Evolutionary conservation across 2,329 filamentous ascomycete genomes (phyloP).

Genomic region (Hyphodiscus sp.): DNA sequence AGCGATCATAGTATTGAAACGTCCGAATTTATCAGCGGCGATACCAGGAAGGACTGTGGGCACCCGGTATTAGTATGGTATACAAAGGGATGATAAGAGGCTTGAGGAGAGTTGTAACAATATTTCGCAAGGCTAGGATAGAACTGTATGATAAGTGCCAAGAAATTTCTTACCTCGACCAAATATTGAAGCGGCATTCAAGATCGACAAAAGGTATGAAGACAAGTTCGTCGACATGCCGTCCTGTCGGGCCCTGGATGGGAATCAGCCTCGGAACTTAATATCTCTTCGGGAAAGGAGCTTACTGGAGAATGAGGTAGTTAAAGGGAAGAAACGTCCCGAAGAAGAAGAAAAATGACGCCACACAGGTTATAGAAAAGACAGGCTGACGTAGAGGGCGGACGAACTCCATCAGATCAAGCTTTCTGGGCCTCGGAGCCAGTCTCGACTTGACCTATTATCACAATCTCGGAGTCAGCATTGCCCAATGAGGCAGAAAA

Average conservation of each 20-base stretch:
- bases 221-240: constrained; percentile 44
- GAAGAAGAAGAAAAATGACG: constrained; percentile 40
- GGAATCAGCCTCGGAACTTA: constrained; percentile 3
- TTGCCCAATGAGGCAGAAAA: no score
- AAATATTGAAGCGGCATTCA: constrained; percentile 39
- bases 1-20: neutral
- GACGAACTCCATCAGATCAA: constrained; percentile 31
- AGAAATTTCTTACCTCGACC: neutral
- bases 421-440: constrained; percentile 32
- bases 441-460: constrained; percentile 40
- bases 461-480: no score
- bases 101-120: no score
- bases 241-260: constrained; percentile 35
- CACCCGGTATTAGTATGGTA: no score
- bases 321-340: constrained; percentile 49
- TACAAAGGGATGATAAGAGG: no score
- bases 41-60: constrained; percentile 42
- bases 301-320: constrained; percentile 34
- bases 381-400: constrained; percentile 33
- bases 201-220: constrained; percentile 46
- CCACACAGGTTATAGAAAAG: constrained; percentile 33
- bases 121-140: no score
- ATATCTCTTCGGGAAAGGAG: constrained; percentile 30
- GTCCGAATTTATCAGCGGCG: constrained; percentile 20
- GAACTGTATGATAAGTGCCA: no score